phyloP scores from a whole-genome alignment of 208 protist genomes.

The Leishmania major region DNA sequence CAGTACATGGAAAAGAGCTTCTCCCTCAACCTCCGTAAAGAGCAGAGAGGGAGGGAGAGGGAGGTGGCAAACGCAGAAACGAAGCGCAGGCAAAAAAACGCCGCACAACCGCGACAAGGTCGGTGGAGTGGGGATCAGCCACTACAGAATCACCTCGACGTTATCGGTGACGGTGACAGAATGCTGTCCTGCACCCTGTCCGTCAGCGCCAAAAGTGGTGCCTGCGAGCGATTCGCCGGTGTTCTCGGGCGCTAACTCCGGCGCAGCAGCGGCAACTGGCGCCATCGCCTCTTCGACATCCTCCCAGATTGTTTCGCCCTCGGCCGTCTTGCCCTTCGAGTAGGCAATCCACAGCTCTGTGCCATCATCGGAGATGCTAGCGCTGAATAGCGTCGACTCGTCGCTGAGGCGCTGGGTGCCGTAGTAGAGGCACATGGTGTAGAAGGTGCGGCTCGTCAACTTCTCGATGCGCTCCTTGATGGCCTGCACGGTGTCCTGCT shows the following conservation, averaged over 20 bases:
- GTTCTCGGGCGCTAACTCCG: slow-evolving; percentile 10
- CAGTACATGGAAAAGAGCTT: not conserved
- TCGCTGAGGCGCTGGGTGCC: slow-evolving; percentile 82
- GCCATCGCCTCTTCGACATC: slow-evolving; percentile 70
- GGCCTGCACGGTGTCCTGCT: slow-evolving; percentile 89
- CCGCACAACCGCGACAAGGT: no score
- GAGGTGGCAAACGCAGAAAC: not conserved
- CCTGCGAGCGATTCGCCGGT: not conserved
- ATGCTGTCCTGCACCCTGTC: not conserved
- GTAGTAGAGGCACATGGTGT: slow-evolving; percentile 76
- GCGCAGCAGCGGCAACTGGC: slow-evolving; percentile 8
- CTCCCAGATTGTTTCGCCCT: slow-evolving; percentile 79
- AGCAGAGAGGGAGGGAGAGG: not conserved
- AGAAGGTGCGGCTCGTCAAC: slow-evolving; percentile 79
- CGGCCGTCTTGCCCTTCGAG: slow-evolving; percentile 58
- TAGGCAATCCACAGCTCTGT: slow-evolving; percentile 85
- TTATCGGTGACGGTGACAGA: not conserved
- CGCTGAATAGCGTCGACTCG: slow-evolving; percentile 75
- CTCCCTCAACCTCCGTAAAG: not conserved
- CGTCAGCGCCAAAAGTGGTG: not conserved
- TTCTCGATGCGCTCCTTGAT: slow-evolving; percentile 92
- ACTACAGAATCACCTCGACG: not conserved
- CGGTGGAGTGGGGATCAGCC: not conserved
- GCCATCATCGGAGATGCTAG: slow-evolving; percentile 78
- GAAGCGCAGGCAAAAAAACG: not conserved